Percentiles rank a stretch among this genome's conserved stretches.
Conservation (phyloP, 2,329 filamentous ascomycete genomes). For the Colletotrichum theobromicola region DNA sequence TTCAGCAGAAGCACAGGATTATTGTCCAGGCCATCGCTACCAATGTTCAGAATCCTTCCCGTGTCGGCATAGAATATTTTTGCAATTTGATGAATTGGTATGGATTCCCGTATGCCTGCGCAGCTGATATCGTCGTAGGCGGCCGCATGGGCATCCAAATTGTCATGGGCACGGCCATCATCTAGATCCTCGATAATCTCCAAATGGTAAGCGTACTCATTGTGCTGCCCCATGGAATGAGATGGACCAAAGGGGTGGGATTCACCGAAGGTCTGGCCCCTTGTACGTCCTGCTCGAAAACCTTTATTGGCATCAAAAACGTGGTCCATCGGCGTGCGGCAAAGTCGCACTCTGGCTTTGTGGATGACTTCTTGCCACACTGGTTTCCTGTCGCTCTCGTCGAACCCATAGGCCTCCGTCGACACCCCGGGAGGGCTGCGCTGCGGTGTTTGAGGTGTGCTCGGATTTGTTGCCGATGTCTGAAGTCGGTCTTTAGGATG, state of each 20-base stretch:
- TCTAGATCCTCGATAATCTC: constrained; percentile 82
- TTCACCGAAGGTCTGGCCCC: neutral
- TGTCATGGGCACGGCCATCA: constrained; percentile 59
- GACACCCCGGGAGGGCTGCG: neutral
- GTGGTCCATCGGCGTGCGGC: constrained; percentile 66
- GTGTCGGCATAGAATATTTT: constrained; percentile 96
- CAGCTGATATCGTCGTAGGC: constrained; percentile 46
- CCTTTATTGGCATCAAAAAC: constrained; percentile 46
- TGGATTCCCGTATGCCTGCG: constrained; percentile 56
- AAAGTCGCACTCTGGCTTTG: constrained; percentile 84
- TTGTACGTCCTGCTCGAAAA: constrained; percentile 27
- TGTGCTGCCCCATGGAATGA: constrained; percentile 27
- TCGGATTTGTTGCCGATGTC: neutral
- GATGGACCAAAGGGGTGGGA: neutral
- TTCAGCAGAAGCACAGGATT: constrained; percentile 79
- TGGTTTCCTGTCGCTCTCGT: constrained; percentile 64
- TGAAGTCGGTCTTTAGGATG: neutral
- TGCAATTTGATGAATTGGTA: constrained; percentile 68
- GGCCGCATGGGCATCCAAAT: constrained; percentile 31
- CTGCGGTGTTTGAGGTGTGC: neutral
- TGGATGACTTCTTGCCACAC: constrained; percentile 98
- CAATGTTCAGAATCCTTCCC: constrained; percentile 85
- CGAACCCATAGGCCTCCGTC: constrained; percentile 49
- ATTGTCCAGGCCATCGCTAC: constrained; percentile 63
- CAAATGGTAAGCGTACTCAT: constrained; percentile 77